phyloP scores from a whole-genome alignment of 352 stramenopile species.

The Globisporangium heterothallicum region DNA sequence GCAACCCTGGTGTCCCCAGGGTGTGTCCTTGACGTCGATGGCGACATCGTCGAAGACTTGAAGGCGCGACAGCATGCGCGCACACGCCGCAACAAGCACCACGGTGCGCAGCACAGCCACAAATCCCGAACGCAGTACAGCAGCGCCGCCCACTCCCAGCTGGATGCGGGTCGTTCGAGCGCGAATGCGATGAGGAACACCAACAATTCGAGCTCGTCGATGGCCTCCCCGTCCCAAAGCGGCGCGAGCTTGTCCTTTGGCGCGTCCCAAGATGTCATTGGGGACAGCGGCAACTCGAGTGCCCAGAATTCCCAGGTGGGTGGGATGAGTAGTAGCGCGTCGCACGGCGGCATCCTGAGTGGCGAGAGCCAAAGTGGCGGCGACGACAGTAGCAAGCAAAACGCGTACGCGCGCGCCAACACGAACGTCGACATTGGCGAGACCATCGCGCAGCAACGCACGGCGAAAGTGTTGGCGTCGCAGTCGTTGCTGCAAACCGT shows the following conservation, averaged over 20 bases:
- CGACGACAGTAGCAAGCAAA: conserved; percentile 39
- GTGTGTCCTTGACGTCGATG: conserved; percentile 73
- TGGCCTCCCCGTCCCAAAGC: conserved; percentile 34
- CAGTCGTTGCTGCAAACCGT: conserved; percentile 52
- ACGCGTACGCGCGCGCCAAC: conserved; percentile 60
- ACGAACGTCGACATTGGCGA: conserved; percentile 70
- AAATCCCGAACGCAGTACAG: conserved; percentile 28
- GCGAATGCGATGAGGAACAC: conserved; percentile 14
- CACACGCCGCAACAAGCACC: conserved; percentile 14
- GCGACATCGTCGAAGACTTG: conserved; percentile 72
- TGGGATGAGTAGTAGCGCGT: conserved; percentile 36
- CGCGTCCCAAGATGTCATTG: conserved; percentile 37
- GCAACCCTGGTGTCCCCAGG: conserved; percentile 69
- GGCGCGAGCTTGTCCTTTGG: conserved; percentile 41
- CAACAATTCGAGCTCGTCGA: conserved; percentile 42
- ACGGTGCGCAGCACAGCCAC: conserved; percentile 24
- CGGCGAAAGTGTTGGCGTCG: conserved; percentile 53
- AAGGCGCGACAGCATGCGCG: conserved; percentile 39
- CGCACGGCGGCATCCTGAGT: conserved; percentile 36
- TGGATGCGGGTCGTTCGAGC: conserved; percentile 36
- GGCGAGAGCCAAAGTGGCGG: conserved; percentile 21
- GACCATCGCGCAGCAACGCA: conserved; percentile 66
- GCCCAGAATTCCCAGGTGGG: conserved; percentile 35
- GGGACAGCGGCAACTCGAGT: conserved; percentile 27
- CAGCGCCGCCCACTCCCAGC: conserved; percentile 15